Conservation (phyloP, 306 rosid species). For the Prunus fruticosa region DNA sequence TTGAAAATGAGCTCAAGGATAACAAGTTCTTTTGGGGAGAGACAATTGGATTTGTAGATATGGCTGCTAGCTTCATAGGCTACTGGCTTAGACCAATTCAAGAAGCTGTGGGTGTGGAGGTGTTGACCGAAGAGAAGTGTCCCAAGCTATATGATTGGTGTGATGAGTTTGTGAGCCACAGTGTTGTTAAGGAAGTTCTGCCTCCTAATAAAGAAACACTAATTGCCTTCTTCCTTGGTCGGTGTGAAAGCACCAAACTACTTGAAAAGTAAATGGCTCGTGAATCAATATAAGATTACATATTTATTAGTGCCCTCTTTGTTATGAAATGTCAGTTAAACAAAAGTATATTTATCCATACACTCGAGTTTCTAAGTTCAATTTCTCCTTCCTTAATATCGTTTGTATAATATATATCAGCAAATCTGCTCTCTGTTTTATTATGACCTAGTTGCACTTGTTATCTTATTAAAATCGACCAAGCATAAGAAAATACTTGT, state of each 20-base stretch:
- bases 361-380: accelerated
- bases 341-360: no score
- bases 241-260: background rate
- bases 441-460: no score
- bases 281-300: background rate
- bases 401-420: no score
- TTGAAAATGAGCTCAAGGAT: constrained; percentile 50
- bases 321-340: no score
- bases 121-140: constrained; percentile 32
- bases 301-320: background rate
- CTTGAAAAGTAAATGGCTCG: no score
- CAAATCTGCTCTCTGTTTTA: no score
- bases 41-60: constrained; percentile 44
- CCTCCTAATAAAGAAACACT: constrained; percentile 37
- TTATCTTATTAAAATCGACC: no score
- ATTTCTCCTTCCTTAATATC: accelerated
- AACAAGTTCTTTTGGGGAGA: constrained; percentile 58
- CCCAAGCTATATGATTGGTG: constrained; percentile 48
- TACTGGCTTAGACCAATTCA: constrained; percentile 43
- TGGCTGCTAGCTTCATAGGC: constrained; percentile 35
- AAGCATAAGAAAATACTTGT: no score
- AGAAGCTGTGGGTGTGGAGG: constrained; percentile 34
- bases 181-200: constrained; percentile 25
- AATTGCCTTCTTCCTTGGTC: constrained; percentile 17
- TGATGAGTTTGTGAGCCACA: constrained; percentile 25